Percentiles rank a stretch among this genome's conserved stretches.
phyloP scores from a whole-genome alignment of 78 protist species.

The Polysphondylium violaceum region DNA sequence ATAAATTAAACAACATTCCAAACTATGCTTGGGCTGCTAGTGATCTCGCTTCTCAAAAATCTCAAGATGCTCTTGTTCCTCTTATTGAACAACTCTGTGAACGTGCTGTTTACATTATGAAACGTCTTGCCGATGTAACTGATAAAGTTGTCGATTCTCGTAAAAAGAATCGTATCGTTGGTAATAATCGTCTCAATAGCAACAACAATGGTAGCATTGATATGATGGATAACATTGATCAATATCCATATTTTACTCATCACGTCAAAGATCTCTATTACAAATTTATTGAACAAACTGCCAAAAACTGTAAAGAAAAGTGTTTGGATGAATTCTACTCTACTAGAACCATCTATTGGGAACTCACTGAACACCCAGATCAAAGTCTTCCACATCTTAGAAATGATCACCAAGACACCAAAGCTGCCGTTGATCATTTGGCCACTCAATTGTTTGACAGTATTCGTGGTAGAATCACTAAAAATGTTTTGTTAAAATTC shows the following conservation, averaged over 20 bases:
- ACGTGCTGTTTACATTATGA: constrained; percentile 84
- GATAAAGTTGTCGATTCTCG: constrained; percentile 72
- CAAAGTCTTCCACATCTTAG: constrained; percentile 52
- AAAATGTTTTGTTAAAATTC: constrained; percentile 84
- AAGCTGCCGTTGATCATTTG: constrained; percentile 69
- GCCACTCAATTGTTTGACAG: constrained; percentile 69
- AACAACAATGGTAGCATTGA: constrained; percentile 1
- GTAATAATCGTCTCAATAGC: neutral
- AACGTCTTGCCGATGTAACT: constrained; percentile 73
- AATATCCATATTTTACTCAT: constrained; percentile 84
- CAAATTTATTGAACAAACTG: constrained; percentile 74
- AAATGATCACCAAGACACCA: constrained; percentile 76
- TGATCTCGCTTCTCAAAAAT: constrained; percentile 72
- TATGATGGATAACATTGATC: constrained; percentile 60
- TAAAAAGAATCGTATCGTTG: constrained; percentile 40
- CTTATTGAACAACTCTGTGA: constrained; percentile 83
- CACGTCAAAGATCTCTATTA: constrained; percentile 70
- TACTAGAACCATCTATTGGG: constrained; percentile 88
- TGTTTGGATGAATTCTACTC: constrained; percentile 86
- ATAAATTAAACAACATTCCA: constrained; percentile 84
- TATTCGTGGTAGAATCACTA: constrained; percentile 83
- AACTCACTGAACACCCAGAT: constrained; percentile 78
- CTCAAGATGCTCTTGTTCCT: constrained; percentile 81
- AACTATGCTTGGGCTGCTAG: constrained; percentile 88
- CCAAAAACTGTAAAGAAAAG: constrained; percentile 80